Conservation (phyloP, 495 filamentous ascomycete genomes). For the Schizothecium vesticola region DNA sequence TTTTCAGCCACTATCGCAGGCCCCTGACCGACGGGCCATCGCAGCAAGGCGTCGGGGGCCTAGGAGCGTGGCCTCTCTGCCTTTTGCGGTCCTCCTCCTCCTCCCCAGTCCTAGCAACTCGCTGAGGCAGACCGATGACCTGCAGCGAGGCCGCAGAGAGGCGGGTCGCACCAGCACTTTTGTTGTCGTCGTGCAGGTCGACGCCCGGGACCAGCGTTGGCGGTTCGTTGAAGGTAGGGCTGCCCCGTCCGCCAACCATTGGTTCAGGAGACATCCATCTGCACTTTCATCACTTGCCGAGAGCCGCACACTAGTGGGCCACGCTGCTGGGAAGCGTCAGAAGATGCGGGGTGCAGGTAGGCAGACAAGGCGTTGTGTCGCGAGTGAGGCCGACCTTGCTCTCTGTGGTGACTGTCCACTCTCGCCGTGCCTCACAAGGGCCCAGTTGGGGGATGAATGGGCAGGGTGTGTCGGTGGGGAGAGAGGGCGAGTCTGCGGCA, state of each 20-base stretch:
- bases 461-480: not conserved
- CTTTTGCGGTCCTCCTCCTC: not conserved
- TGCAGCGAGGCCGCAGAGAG: not conserved
- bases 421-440: not conserved
- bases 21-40: not conserved
- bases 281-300: not conserved
- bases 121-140: not conserved
- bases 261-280: not conserved
- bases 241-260: not conserved
- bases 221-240: not conserved
- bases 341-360: slow-evolving; percentile 1
- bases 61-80: not conserved
- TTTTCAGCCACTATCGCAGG: not conserved
- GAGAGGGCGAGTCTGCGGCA: not conserved
- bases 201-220: not conserved
- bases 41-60: not conserved
- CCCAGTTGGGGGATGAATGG: not conserved
- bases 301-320: not conserved
- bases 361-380: not conserved
- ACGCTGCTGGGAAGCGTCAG: not conserved
- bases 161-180: not conserved
- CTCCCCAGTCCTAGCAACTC: not conserved
- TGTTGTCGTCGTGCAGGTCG: not conserved
- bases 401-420: not conserved
- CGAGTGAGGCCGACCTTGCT: not conserved